Evolutionary conservation across 2,329 filamentous ascomycete genomes (phyloP).

Genomic region (Cladosporium austrohemisphaericum): DNA sequence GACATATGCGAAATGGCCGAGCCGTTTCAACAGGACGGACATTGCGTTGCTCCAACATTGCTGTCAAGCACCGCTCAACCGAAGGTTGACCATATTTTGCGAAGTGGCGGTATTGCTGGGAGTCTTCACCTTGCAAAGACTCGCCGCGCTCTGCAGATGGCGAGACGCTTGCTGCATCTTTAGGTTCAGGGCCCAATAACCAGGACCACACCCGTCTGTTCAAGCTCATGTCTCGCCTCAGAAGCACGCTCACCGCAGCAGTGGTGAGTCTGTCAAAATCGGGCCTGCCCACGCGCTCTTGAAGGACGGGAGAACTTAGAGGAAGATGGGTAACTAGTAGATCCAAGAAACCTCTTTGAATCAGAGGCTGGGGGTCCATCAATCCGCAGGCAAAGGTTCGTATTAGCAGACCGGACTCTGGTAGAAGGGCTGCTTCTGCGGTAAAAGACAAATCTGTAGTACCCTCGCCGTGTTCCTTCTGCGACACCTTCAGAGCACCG

Average conservation of each 20-base stretch:
- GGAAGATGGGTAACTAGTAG: conserved; percentile 86
- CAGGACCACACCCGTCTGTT: conserved; percentile 94
- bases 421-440: conserved; percentile 70
- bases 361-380: conserved; percentile 79
- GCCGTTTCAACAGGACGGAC: conserved; percentile 64
- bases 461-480: neutral
- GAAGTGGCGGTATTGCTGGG: conserved; percentile 68
- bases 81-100: conserved; percentile 71
- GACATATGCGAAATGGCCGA: conserved; percentile 81
- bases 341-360: conserved; percentile 92
- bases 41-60: conserved; percentile 64
- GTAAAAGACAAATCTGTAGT: conserved; percentile 42
- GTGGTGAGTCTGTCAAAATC: conserved; percentile 80
- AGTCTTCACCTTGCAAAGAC: conserved; percentile 49
- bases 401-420: conserved; percentile 85
- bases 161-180: conserved; percentile 30
- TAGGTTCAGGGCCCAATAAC: conserved; percentile 78
- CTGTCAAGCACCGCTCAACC: conserved; percentile 69
- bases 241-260: conserved; percentile 82
- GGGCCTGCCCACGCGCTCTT: conserved; percentile 64
- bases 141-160: conserved; percentile 22
- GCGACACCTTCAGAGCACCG: conserved; percentile 33
- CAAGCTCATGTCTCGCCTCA: conserved; percentile 89
- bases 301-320: conserved; percentile 75
- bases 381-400: conserved; percentile 90